Evolutionary conservation across 768 basidiomycete species (phyloP).

Genomic region (Tremella yokohamensis): DNA sequence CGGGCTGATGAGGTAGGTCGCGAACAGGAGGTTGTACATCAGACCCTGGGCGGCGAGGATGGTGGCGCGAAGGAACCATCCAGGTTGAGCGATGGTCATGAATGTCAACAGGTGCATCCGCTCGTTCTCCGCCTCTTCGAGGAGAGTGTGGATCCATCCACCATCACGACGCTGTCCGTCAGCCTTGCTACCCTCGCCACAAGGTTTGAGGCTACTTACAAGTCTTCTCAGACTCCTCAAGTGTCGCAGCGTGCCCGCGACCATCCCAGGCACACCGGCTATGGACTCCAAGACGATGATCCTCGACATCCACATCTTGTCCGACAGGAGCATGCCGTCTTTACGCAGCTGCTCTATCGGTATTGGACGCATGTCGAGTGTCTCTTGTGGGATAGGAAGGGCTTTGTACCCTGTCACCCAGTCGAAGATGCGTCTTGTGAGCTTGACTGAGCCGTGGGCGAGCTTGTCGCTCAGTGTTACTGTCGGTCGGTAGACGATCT

Average conservation of each 20-base stretch:
- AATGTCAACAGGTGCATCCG: slow-evolving; percentile 97
- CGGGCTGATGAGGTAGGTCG: slow-evolving; percentile 59
- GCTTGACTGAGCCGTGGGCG: slow-evolving; percentile 62
- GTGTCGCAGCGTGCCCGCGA: slow-evolving; percentile 63
- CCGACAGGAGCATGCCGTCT: slow-evolving; percentile 69
- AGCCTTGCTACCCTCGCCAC: not conserved
- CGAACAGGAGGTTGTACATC: slow-evolving; percentile 59
- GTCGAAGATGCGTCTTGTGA: slow-evolving; percentile 62
- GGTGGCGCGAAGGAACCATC: slow-evolving; percentile 71
- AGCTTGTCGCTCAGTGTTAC: slow-evolving; percentile 69
- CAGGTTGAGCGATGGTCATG: slow-evolving; percentile 82
- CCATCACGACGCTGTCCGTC: slow-evolving; percentile 56
- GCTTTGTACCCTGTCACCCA: slow-evolving; percentile 81
- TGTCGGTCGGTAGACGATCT: slow-evolving; percentile 65
- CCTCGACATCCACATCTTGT: slow-evolving; percentile 66
- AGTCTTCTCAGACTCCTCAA: slow-evolving; percentile 81
- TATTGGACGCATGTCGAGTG: slow-evolving; percentile 57
- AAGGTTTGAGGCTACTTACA: slow-evolving; percentile 54
- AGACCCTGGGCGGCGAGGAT: slow-evolving; percentile 83
- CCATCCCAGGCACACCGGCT: slow-evolving; percentile 95
- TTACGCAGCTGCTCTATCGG: slow-evolving; percentile 68
- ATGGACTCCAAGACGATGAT: slow-evolving; percentile 77
- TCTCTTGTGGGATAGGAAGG: slow-evolving; percentile 55
- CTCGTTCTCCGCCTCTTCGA: slow-evolving; percentile 96
- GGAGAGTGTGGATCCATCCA: slow-evolving; percentile 84